Evolutionary conservation across 768 basidiomycete species (phyloP), one percentile per base, ranked within the genome.

Genomic region (Tremella fuciformis): DNA sequence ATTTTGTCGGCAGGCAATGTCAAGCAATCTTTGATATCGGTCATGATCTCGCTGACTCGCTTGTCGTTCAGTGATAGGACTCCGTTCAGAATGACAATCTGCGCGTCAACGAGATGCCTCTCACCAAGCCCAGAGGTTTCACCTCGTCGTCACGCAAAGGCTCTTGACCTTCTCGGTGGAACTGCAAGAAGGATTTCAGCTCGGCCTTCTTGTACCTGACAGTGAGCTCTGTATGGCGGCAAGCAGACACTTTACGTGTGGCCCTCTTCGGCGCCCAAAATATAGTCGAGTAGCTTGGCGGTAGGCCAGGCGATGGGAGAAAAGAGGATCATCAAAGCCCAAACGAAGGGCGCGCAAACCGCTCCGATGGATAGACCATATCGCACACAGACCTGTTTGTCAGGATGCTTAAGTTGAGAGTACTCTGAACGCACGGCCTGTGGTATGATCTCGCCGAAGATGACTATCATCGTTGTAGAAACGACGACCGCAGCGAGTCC

Each of bases 281-380:
- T 83, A 49, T 77, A 80, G 73, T 97, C 94, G 29, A 99, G 84
- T 0, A 97, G 76, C 60, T 82, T 85, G 18, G 84, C 83, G 49
- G 82, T 82, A 1, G 84, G 84, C 75, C 82, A 92, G 0, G 91
- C 89, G 60, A 93, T 80, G 3, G 90, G 90, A 8, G 86, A 85
- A 55, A 83, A 79, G 22, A 87, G 66, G 70, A 84, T 86, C 88
- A 91, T 90, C 58, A 90, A 76, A 8, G 70, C 76, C 6, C 86
- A 81, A 3, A 91, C 89, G 59, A 90, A 81, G 0, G 87, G 88
- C 0, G 87, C 84, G 58, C 88, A 89, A 18, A 78, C 80, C 0
- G 89, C 89, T 15, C 91, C 91, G 57, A 93, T 86, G 1, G 83
- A 77, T 15, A 92, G 83, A 50, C 91, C 91, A 74, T 90, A 86